phyloP scores from a whole-genome alignment of 2,329 filamentous ascomycete species.

The Macrophomina phaseolina region DNA sequence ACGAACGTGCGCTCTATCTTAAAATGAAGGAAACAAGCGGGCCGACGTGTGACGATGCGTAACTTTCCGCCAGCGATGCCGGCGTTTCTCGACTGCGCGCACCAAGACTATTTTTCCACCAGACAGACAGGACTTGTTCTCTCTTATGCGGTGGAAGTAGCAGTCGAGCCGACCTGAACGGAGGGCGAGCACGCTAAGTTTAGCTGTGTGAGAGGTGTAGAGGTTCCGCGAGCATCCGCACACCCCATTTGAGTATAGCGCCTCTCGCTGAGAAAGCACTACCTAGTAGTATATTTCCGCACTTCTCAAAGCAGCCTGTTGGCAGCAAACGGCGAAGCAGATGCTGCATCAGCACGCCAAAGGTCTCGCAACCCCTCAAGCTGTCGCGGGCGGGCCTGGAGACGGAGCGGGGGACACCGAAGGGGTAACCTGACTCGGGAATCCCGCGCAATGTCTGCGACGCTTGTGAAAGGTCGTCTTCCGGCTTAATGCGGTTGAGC shows the following conservation, averaged over 20 bases:
- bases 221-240: conserved; percentile 6
- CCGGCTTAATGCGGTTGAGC: background rate
- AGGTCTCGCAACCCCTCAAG: too few relatives aligned
- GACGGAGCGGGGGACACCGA: background rate
- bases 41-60: background rate
- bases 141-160: background rate
- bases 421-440: background rate
- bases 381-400: background rate
- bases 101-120: background rate
- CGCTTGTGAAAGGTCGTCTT: background rate
- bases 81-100: background rate
- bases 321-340: too few relatives aligned
- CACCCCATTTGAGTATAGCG: background rate
- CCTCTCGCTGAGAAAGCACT: background rate
- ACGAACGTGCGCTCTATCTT: background rate
- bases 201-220: background rate
- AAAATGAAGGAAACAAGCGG: background rate
- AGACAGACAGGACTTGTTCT: background rate
- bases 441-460: background rate
- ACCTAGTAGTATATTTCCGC: too few relatives aligned
- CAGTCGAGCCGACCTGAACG: background rate
- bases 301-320: too few relatives aligned
- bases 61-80: background rate
- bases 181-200: background rate
- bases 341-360: too few relatives aligned